Evolutionary conservation across 2,329 filamentous ascomycete genomes (phyloP).

Genomic region (Colletotrichum karsti): DNA sequence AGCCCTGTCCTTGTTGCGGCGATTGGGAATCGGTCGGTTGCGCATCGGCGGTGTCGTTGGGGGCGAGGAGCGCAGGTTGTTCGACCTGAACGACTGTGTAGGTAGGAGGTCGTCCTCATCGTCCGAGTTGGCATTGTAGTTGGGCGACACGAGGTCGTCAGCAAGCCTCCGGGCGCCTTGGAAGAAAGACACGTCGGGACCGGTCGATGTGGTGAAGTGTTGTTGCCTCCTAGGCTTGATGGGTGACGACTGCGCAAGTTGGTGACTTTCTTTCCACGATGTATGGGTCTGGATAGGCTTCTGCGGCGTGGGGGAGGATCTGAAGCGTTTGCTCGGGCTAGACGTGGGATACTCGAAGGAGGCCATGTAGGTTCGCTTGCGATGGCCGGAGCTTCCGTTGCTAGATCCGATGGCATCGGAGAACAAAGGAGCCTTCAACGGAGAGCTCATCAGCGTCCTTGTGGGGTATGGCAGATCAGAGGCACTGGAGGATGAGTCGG

Average conservation of each 20-base stretch:
- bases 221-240: conserved; percentile 79
- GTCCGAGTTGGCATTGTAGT: conserved; percentile 72
- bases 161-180: conserved; percentile 75
- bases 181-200: conserved; percentile 82
- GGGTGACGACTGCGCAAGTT: conserved; percentile 86
- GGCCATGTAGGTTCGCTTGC: conserved; percentile 70
- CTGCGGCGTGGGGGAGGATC: conserved; percentile 69
- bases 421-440: conserved; percentile 83
- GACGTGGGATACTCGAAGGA: conserved; percentile 65
- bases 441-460: conserved; percentile 81
- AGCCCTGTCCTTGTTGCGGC: conserved; percentile 57
- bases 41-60: conserved; percentile 83
- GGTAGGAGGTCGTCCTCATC: conserved; percentile 88
- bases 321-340: conserved; percentile 74
- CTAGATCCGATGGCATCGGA: conserved; percentile 82
- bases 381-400: conserved; percentile 71
- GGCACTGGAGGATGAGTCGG: conserved; percentile 86
- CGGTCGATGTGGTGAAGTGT: conserved; percentile 76
- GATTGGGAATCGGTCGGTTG: conserved; percentile 55
- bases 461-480: conserved; percentile 79
- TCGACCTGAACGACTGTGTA: conserved; percentile 74
- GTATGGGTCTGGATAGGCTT: conserved; percentile 64
- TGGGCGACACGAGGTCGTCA: conserved; percentile 67
- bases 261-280: conserved; percentile 81
- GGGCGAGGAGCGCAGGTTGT: conserved; percentile 78